Conservation (phyloP, 768 basidiomycete genomes). For the Crassisporium funariophilum region DNA sequence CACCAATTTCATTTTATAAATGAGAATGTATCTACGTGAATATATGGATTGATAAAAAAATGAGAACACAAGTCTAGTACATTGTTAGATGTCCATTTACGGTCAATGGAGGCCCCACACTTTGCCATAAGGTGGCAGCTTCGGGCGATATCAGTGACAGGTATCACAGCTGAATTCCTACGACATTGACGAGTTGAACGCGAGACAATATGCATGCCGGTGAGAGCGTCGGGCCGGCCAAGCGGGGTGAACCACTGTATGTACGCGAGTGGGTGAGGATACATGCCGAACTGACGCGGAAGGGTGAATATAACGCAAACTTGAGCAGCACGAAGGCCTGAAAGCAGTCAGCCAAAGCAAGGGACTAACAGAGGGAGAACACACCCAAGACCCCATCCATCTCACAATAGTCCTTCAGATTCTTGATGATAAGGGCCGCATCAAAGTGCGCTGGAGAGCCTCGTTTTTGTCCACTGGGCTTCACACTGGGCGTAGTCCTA, state of each 20-base stretch:
- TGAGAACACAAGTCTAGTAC: neutral
- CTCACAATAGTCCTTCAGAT: neutral
- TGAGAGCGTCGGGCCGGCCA: neutral
- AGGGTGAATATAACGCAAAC: neutral
- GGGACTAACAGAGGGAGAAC: neutral
- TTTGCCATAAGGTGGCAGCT: neutral
- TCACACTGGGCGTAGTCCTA: no score
- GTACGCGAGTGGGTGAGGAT: slow-evolving; percentile 1
- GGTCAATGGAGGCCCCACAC: neutral
- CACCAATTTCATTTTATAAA: neutral
- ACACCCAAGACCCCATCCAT: neutral
- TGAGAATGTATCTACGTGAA: neutral
- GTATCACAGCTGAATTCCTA: neutral
- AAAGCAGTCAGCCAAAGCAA: neutral
- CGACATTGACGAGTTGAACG: neutral
- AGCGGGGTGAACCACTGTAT: neutral
- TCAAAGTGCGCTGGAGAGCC: no score
- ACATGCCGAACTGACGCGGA: neutral
- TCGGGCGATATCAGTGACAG: neutral
- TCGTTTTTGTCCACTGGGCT: no score
- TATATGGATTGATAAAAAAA: neutral
- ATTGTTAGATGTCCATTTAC: neutral
- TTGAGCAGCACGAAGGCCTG: neutral
- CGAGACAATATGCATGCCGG: no score
- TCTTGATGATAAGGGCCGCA: no score